Evolutionary conservation across 1,284 basidiomycete species (phyloP).

Genomic region (Leccinum solheimii): DNA sequence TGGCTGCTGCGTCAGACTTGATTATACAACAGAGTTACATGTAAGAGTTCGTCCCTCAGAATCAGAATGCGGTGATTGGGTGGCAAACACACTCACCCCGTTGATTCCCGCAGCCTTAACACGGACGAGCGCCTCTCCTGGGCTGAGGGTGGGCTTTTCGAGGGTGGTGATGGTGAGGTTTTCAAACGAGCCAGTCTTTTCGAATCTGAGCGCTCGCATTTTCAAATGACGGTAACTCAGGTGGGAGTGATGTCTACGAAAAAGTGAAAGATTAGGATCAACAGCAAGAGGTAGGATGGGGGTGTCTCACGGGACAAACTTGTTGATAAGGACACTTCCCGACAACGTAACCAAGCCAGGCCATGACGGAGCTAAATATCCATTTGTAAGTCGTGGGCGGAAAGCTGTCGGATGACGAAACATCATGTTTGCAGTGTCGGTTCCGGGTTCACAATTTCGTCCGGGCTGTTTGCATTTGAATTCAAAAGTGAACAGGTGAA

Average conservation of each 20-base stretch:
- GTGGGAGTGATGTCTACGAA: conserved; percentile 5
- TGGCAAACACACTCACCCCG: conserved; percentile 23
- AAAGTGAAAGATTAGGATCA: background rate
- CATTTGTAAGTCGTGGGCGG: conserved; percentile 6
- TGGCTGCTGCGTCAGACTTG: conserved; percentile 34
- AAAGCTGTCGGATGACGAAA: background rate
- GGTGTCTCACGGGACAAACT: conserved; percentile 8
- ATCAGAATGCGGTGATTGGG: background rate
- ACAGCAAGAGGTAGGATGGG: background rate
- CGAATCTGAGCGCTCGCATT: conserved; percentile 37
- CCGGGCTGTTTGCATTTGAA: conserved; percentile 16
- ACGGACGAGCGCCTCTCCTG: conserved; percentile 35
- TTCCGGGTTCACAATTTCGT: background rate
- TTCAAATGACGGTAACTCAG: conserved; percentile 3
- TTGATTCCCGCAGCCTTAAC: conserved; percentile 37
- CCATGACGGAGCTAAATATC: background rate
- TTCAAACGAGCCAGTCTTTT: conserved; percentile 34
- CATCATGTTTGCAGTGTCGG: conserved; percentile 10
- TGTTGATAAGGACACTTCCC: background rate
- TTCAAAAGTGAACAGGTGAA: background rate
- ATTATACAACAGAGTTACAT: background rate
- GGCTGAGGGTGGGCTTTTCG: conserved; percentile 25
- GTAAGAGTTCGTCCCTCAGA: background rate
- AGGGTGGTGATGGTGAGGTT: conserved; percentile 24
- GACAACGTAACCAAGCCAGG: background rate